Evolutionary conservation across 192 early-diverging fungal species (phyloP), one percentile per base, ranked within the genome.

Genomic region (Cetraspora pellucida): DNA sequence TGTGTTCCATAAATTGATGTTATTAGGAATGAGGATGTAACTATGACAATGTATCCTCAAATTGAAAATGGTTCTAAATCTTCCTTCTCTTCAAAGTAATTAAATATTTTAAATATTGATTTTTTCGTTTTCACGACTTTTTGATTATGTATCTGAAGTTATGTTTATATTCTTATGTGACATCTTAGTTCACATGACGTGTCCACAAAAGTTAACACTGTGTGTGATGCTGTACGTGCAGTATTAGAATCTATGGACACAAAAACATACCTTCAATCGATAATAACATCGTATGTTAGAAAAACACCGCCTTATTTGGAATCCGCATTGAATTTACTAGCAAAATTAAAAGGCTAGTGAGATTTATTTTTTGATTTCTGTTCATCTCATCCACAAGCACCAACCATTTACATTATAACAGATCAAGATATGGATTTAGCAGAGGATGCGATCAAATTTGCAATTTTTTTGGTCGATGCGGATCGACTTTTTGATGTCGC

Each of bases 401-500:
- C 17, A 64, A 65, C 0, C 31, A 65, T 46, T 45, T 25, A 14
- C 52, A 37, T 17, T 72, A 27, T 27, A 31, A 61, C 65, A 49
- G 85, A 85, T 52, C 72, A 85, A 30, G 83, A 86, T 37, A 67
- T 87, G 30, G 82, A 87, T 10, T 87, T 89, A 43, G 92, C 95
- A 23, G 97, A 99, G 66, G 83, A 89, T 44, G 94, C 96, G 0
- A 82, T 98, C 46, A 95, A 94, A 69, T 97, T 96, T 79, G 86
- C 94, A 27, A 92, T 98, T 64, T 98, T 98, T 81, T 87, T 99
- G 66, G 91, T 90, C 8, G 92, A 99, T 77, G 93, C 93, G 59
- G 90, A 97, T 77, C 87, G 86, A 23, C 88, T 98, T 1, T 99
- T 94, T 75, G 87, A 97, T 72, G 92, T 97, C 2, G 96, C 96